phyloP scores from a whole-genome alignment of 345 rosid species.

The Eucalyptus erythrocorys region DNA sequence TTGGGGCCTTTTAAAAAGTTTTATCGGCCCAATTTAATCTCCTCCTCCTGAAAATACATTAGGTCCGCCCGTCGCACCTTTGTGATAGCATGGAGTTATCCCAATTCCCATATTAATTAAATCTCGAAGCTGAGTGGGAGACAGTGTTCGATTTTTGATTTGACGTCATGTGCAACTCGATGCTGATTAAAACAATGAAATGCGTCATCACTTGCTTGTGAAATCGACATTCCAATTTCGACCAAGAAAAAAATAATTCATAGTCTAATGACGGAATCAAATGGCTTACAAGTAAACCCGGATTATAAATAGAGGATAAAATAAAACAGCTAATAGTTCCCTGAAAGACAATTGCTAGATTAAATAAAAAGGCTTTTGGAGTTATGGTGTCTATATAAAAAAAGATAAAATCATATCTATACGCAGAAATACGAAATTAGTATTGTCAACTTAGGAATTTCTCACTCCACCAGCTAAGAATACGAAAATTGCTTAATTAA shows the following conservation, averaged over 20 bases:
- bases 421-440: background rate
- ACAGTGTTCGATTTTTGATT: background rate
- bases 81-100: background rate
- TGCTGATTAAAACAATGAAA: background rate
- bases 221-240: background rate
- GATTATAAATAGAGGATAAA: background rate
- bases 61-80: background rate
- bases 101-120: background rate
- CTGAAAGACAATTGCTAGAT: background rate
- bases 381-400: background rate
- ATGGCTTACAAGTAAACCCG: background rate
- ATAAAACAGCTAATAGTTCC: background rate
- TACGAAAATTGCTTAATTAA: background rate
- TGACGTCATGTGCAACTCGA: background rate
- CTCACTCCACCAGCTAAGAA: too few species aligned
- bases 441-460: background rate
- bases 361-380: background rate
- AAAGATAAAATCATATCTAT: background rate
- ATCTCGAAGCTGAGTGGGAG: background rate
- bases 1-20: background rate
- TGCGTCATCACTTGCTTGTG: background rate
- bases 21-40: background rate
- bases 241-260: too few species aligned
- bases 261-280: background rate
- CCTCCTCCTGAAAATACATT: background rate